These are phyloP conservation scores for Solanum dulcamara DNA, from an alignment of 257 asterid genomes.

Conservation along the genomic window DNA sequence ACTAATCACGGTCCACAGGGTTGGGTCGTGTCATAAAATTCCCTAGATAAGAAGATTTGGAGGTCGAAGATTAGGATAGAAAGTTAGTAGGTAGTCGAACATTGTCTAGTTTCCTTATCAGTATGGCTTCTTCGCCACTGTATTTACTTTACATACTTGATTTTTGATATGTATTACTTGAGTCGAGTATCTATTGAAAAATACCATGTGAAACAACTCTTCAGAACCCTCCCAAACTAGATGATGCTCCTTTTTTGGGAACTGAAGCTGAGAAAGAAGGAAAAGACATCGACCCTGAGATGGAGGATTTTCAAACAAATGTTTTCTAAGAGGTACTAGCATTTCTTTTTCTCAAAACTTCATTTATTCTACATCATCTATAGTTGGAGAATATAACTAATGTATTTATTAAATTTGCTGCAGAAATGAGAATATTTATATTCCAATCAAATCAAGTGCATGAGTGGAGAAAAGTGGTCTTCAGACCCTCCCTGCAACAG, in stretches of 20 bases:
- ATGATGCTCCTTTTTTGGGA: conserved; percentile 30
- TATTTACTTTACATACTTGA: background rate
- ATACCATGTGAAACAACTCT: conserved; percentile 5
- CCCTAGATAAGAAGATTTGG: background rate
- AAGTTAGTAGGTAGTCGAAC: too few relatives aligned
- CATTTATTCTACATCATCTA: background rate
- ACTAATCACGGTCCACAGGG: too few relatives aligned
- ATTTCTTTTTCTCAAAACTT: background rate
- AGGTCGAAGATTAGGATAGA: background rate
- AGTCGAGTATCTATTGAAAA: background rate
- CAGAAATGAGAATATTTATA: background rate
- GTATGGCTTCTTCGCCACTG: background rate
- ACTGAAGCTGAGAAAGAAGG: conserved; percentile 33
- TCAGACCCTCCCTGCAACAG: background rate
- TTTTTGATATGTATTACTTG: background rate
- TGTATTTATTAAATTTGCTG: background rate
- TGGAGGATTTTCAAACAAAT: conserved; percentile 73
- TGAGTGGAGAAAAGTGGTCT: background rate
- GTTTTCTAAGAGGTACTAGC: conserved; percentile 36
- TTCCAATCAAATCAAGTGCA: background rate
- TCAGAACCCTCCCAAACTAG: conserved; percentile 75
- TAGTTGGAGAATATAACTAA: background rate
- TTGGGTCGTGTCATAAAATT: too few relatives aligned
- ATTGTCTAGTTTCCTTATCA: too few relatives aligned
- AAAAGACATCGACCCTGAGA: conserved; percentile 39